Conservation (phyloP, 2,329 filamentous ascomycete species). For the Aspergillus sp. region DNA sequence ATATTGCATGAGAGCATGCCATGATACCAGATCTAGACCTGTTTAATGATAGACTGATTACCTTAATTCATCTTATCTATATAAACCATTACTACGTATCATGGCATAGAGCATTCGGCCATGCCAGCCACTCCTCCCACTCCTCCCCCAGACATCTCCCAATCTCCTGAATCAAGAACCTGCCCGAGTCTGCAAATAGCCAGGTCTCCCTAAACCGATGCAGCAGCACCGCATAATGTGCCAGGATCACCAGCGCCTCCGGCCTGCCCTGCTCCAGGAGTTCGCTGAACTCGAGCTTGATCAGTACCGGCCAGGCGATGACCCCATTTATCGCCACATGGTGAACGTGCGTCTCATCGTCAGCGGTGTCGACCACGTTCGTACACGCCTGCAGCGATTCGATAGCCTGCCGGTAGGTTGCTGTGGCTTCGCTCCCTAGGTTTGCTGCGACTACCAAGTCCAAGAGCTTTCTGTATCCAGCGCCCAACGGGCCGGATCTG, state of each 20-base stretch:
- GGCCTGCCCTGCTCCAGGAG: conserved; percentile 29
- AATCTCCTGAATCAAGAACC: conserved; percentile 22
- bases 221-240: conserved; percentile 37
- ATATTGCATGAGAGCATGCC: neutral
- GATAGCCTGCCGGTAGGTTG: conserved; percentile 10
- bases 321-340: neutral
- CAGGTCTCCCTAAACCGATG: conserved; percentile 34
- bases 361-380: neutral
- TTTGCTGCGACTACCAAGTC: neutral
- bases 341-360: neutral
- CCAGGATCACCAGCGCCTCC: conserved; percentile 38
- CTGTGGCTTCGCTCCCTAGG: neutral
- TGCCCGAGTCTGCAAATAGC: conserved; percentile 31
- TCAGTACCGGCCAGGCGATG: neutral
- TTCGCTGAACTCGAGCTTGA: conserved; percentile 22
- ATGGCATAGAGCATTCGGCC: neutral
- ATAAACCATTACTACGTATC: too few relatives aligned
- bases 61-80: too few relatives aligned
- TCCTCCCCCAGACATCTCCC: conserved; percentile 19
- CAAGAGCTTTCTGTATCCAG: neutral
- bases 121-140: conserved; percentile 18
- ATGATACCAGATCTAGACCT: neutral
- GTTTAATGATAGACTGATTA: neutral
- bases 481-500: neutral
- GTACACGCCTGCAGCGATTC: conserved; percentile 11